A percentile compares a stretch with the other conserved stretches of the same genome.
Evolutionary conservation across 164 flowering plant species (phyloP).

Genomic region (Vitis rupestris): DNA sequence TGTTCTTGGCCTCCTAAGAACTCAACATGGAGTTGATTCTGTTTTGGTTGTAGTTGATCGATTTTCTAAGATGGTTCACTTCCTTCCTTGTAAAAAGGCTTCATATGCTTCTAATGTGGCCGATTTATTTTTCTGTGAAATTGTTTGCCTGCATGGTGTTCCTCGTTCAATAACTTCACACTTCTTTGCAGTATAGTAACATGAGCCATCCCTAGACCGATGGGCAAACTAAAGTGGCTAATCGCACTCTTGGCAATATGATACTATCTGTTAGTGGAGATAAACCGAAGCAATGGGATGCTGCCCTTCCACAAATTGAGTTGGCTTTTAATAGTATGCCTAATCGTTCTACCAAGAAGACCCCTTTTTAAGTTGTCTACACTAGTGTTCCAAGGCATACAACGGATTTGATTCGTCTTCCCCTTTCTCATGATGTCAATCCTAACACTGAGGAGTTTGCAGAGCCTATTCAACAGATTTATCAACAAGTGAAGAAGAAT

Average conservation of each 20-base stretch:
- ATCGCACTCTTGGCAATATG: neutral
- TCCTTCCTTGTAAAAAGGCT: neutral
- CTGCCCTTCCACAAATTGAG: neutral
- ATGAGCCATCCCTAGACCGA: neutral
- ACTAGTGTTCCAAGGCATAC: neutral
- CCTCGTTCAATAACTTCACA: neutral
- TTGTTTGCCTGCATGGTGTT: too few relatives aligned
- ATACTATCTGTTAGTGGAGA: neutral
- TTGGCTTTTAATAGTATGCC: slow-evolving; percentile 2
- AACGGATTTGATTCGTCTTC: neutral
- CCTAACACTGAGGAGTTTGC: neutral
- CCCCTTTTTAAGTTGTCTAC: neutral
- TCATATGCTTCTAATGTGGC: neutral
- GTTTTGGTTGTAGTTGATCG: slow-evolving; percentile 6
- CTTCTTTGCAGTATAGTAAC: neutral
- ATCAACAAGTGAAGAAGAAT: neutral
- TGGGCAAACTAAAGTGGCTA: neutral
- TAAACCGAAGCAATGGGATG: slow-evolving; percentile 4
- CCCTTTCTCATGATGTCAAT: neutral
- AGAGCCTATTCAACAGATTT: neutral
- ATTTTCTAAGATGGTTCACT: slow-evolving; percentile 3
- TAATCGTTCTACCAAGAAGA: neutral
- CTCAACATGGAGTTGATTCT: neutral
- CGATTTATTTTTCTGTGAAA: too few relatives aligned
- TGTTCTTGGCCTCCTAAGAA: neutral